These are phyloP conservation scores for Physcomitrellopsis africana DNA, from an alignment of 225 moss, liverwort and hornwort species.

Conservation along the genomic window DNA sequence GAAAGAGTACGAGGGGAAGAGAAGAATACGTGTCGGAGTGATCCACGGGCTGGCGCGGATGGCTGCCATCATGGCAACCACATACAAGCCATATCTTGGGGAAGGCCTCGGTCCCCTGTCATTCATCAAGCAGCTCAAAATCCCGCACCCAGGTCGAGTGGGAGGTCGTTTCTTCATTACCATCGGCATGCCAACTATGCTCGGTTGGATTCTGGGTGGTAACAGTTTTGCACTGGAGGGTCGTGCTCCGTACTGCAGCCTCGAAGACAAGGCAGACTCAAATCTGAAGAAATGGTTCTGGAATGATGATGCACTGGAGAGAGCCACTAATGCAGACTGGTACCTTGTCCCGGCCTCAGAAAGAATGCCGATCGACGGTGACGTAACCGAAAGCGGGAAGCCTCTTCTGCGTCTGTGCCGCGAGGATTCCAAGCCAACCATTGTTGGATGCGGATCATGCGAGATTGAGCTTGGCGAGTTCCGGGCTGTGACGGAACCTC, in stretches of 20 bases:
- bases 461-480: constrained; percentile 34
- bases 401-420: constrained; percentile 60
- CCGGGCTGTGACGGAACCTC: constrained; percentile 53
- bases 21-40: constrained; percentile 90
- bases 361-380: constrained; percentile 61
- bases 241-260: constrained; percentile 81
- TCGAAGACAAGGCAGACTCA: constrained; percentile 85
- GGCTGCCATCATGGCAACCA: constrained; percentile 98
- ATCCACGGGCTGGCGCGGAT: constrained; percentile 94
- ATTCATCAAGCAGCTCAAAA: constrained; percentile 70
- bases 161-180: constrained; percentile 89
- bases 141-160: constrained; percentile 94
- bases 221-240: constrained; percentile 86
- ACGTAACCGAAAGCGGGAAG: constrained; percentile 51
- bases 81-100: constrained; percentile 95
- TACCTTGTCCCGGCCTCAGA: constrained; percentile 78
- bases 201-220: constrained; percentile 96
- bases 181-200: constrained; percentile 96
- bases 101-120: constrained; percentile 91
- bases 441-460: constrained; percentile 64
- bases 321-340: constrained; percentile 85
- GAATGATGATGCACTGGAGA: constrained; percentile 81
- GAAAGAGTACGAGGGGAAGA: constrained; percentile 75
- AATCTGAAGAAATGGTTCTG: constrained; percentile 85
- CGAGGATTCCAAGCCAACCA: constrained; percentile 41